phyloP scores from a whole-genome alignment of 2,329 filamentous ascomycete species.

The Clonostachys sp. region DNA sequence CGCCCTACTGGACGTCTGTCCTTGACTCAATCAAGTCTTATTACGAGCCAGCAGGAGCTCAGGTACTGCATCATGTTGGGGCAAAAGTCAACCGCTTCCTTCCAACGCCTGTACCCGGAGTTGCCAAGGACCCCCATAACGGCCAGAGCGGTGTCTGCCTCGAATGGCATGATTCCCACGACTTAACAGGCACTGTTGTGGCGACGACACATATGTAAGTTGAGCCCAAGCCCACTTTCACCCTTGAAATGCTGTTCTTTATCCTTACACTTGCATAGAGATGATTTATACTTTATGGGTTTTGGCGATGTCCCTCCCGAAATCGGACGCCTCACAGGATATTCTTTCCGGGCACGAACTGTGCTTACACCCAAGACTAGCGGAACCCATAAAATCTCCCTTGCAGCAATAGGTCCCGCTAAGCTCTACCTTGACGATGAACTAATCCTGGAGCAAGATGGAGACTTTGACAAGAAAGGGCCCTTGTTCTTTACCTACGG shows the following conservation, averaged over 20 bases:
- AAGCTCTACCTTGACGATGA: background rate
- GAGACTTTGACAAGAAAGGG: background rate
- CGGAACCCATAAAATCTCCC: background rate
- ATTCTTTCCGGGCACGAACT: background rate
- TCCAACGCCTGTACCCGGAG: background rate
- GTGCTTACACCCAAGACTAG: background rate
- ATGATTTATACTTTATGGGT: background rate
- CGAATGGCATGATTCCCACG: background rate
- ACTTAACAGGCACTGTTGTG: background rate
- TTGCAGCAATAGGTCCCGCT: background rate
- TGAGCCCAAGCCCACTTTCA: too few relatives aligned
- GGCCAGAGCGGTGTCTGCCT: background rate
- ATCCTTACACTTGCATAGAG: background rate
- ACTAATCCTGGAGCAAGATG: background rate
- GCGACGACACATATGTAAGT: background rate
- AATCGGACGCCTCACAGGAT: background rate
- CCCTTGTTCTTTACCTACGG: background rate
- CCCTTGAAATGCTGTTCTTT: background rate
- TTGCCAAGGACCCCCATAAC: background rate
- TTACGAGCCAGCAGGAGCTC: background rate
- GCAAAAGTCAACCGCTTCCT: background rate
- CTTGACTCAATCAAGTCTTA: background rate
- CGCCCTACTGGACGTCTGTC: slow-evolving; percentile 3
- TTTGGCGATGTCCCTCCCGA: background rate
- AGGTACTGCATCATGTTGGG: background rate